Evolutionary conservation across 768 basidiomycete species (phyloP), one percentile per base, ranked within the genome.

Genomic region (Solioccasus polychromus): DNA sequence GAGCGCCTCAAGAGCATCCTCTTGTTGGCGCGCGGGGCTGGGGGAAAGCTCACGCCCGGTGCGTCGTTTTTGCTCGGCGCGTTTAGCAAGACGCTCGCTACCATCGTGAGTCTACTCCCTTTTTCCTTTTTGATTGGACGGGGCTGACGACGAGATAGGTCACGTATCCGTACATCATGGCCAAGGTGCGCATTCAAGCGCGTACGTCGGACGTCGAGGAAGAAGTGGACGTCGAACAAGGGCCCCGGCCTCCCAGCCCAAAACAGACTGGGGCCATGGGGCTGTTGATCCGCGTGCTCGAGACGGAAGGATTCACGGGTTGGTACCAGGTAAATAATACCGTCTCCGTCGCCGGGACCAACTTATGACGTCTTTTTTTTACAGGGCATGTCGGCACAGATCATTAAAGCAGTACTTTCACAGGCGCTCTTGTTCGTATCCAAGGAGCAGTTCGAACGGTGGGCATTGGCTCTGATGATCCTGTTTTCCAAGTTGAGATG

Each of bases 341-440:
- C 12, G 81, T 68, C n/a, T 24, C 29, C 12, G 20, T 12, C 28
- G 8, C 28, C 28, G 12, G 28, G 12, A 8, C 28, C 28, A 29
- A 29, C 31, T 15, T 28, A 7, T 7, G 28, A 7, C 28, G 28
- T 28, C 28, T 25, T n/a, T 11, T 26, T 8, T 43, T 7, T n/a
- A 8, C 32, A 94, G 86, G 96, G 96, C 10, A 94, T 99, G 88
- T 77, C 86, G 53, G 94, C 96, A 0, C 96, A 99, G 66, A 93
- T 98, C 46, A 77, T 82, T 40, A 99, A 99, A 66, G 96, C 95
- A 0, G 94, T 97, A 11, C 69, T 99, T 12, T 89, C 92, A 8
- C 96, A 99, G 66, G 95, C 93, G 2, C 74, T 99, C 52, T 70
- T 98, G 42, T 99, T 99, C 74, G 87, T 95, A 72, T 90, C 92